These are phyloP conservation scores for Penicillium roqueforti DNA, from an alignment of 495 filamentous ascomycete species.

Conservation along the genomic window DNA sequence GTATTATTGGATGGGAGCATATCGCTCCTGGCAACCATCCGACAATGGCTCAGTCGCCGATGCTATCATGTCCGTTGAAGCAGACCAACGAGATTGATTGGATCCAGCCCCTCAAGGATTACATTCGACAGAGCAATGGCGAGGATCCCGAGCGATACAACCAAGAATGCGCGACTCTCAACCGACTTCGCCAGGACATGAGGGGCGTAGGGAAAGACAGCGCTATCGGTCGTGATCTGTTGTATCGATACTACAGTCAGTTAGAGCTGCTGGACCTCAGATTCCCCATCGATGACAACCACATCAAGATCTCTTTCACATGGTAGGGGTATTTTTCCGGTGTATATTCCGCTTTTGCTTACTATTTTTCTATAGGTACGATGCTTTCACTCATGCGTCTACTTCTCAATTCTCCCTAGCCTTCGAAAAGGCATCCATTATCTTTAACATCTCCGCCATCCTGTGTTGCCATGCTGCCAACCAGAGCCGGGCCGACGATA, in stretches of 20 bases:
- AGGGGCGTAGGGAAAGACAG: conserved; percentile 96
- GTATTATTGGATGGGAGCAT: conserved; percentile 37
- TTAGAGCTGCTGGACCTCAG: conserved; percentile 89
- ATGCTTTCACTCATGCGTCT: conserved; percentile 95
- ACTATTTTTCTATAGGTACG: conserved; percentile 64
- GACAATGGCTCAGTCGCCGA: conserved; percentile 76
- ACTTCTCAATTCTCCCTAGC: conserved; percentile 95
- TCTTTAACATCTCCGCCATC: conserved; percentile 98
- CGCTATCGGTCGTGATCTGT: conserved; percentile 83
- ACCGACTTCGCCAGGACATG: conserved; percentile 98
- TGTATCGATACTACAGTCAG: conserved; percentile 98
- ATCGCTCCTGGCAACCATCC: conserved; percentile 31
- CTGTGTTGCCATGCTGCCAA: conserved; percentile 93
- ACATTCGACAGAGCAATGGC: conserved; percentile 90
- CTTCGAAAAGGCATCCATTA: conserved; percentile 98
- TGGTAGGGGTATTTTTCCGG: conserved; percentile 56
- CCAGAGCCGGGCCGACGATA: conserved; percentile 86
- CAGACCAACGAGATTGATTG: conserved; percentile 99
- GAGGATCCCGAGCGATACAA: conserved; percentile 93
- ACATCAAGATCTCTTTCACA: conserved; percentile 98
- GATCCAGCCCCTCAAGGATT: conserved; percentile 86
- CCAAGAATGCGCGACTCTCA: conserved; percentile 92
- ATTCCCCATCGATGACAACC: conserved; percentile 96
- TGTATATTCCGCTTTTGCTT: background rate
- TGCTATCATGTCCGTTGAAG: conserved; percentile 92